Evolutionary conservation across 202 grass and related monocot species (phyloP).

Genomic region (Schoenoplectus tabernaemontani): DNA sequence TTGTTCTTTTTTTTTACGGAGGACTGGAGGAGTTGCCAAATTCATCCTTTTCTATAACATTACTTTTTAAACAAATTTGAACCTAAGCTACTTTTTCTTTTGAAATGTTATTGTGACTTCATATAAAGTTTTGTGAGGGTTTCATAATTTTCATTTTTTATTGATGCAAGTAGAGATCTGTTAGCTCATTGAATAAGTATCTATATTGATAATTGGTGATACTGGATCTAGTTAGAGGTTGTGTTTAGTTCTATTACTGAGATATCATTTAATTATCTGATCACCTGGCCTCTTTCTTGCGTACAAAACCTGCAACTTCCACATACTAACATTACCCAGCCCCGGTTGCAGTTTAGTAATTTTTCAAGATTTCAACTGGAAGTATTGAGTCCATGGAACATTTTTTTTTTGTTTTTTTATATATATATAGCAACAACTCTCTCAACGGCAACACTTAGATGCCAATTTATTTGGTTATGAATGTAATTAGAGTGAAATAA

Average conservation of each 20-base stretch:
- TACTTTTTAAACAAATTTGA: slow-evolving; percentile 11
- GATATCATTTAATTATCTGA: neutral
- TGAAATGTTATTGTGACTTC: neutral
- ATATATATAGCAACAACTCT: neutral
- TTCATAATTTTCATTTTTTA: neutral
- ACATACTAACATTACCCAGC: neutral
- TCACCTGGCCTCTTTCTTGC: neutral
- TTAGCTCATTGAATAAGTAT: too few species aligned
- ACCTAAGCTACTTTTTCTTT: neutral
- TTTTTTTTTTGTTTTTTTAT: too few species aligned
- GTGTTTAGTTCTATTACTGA: neutral
- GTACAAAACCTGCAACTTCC: neutral
- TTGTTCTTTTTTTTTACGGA: neutral
- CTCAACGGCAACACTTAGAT: neutral
- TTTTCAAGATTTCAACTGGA: neutral
- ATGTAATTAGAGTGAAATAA: neutral
- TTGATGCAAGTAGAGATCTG: too few species aligned
- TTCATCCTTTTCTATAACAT: neutral
- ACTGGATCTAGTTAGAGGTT: neutral
- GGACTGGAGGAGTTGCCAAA: neutral
- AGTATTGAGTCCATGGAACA: neutral
- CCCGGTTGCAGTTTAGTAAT: neutral
- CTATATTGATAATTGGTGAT: too few species aligned
- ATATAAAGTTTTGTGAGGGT: neutral
- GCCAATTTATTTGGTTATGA: neutral